phyloP scores from a whole-genome alignment of 2,329 filamentous ascomycete genomes.

The Sporothrix globosa region DNA sequence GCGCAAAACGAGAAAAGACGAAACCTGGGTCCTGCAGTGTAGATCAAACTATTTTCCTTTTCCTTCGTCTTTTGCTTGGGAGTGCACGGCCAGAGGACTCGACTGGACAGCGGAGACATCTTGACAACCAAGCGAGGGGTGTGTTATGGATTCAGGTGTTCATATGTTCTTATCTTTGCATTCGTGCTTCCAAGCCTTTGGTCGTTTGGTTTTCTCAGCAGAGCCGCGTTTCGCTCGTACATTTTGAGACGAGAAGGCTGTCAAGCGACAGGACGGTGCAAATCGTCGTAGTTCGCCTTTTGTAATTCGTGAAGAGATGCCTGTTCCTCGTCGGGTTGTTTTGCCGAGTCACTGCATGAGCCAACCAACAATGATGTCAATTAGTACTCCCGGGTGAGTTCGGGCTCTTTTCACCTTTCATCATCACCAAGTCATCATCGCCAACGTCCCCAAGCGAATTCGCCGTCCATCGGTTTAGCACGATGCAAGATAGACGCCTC shows the following conservation, averaged over 20 bases:
- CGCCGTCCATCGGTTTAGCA: not conserved
- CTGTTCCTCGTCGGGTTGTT: too few relatives aligned
- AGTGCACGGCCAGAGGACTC: not conserved
- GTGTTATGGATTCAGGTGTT: not conserved
- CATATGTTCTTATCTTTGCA: not conserved
- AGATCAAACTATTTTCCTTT: not conserved
- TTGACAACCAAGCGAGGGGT: not conserved
- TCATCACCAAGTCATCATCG: not conserved
- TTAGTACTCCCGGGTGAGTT: not conserved
- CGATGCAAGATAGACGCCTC: slow-evolving; percentile 13
- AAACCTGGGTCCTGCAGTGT: slow-evolving; percentile 17
- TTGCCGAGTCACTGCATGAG: not conserved
- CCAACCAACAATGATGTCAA: not conserved
- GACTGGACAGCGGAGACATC: not conserved
- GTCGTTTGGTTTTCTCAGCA: not conserved
- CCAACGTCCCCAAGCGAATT: not conserved
- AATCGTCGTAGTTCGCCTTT: too few relatives aligned
- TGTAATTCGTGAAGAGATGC: too few relatives aligned
- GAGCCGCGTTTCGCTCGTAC: slow-evolving; percentile 6
- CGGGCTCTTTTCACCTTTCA: not conserved
- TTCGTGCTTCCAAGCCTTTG: too few relatives aligned
- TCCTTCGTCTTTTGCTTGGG: not conserved
- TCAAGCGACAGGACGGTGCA: too few relatives aligned
- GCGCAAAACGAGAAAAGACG: not conserved
- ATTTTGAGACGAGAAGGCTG: too few relatives aligned